These are phyloP conservation scores for Balakata baccata DNA, from an alignment of 345 rosid genomes.

Conservation along the genomic window DNA sequence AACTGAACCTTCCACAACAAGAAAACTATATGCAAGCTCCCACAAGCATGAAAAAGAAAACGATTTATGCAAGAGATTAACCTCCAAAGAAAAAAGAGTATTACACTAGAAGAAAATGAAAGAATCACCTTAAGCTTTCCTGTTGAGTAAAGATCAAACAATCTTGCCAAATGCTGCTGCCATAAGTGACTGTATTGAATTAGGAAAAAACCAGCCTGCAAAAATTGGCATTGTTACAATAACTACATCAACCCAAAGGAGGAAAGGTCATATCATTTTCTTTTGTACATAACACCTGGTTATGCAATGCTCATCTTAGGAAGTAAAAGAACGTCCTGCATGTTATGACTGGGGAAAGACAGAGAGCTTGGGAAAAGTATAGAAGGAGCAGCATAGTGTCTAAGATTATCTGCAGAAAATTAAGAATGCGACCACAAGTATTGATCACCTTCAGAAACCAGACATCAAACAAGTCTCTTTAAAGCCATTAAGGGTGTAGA, in stretches of 20 bases:
- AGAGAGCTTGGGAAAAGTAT: too few species aligned
- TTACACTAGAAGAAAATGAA: background rate
- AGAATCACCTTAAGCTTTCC: constrained; percentile 82
- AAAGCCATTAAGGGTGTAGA: background rate
- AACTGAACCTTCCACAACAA: too few species aligned
- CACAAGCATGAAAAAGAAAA: too few species aligned
- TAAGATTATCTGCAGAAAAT: background rate
- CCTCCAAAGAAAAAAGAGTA: background rate
- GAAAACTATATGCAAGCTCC: too few species aligned
- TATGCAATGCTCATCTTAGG: too few species aligned
- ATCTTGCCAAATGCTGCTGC: constrained; percentile 72
- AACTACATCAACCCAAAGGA: background rate
- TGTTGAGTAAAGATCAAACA: constrained; percentile 54
- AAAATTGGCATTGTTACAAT: constrained; percentile 12
- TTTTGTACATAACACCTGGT: too few species aligned
- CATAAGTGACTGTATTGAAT: constrained; percentile 66
- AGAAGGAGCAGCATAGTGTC: background rate
- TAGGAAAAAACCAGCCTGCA: constrained; percentile 92
- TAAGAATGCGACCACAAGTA: background rate
- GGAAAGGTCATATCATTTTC: background rate
- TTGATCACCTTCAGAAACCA: background rate
- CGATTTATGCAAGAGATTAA: background rate
- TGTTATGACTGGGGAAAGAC: too few species aligned
- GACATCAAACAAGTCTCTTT: background rate
- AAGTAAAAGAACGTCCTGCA: too few species aligned